These are phyloP conservation scores for Corynespora cassiicola DNA, from an alignment of 2,329 filamentous ascomycete species.

Conservation along the genomic window DNA sequence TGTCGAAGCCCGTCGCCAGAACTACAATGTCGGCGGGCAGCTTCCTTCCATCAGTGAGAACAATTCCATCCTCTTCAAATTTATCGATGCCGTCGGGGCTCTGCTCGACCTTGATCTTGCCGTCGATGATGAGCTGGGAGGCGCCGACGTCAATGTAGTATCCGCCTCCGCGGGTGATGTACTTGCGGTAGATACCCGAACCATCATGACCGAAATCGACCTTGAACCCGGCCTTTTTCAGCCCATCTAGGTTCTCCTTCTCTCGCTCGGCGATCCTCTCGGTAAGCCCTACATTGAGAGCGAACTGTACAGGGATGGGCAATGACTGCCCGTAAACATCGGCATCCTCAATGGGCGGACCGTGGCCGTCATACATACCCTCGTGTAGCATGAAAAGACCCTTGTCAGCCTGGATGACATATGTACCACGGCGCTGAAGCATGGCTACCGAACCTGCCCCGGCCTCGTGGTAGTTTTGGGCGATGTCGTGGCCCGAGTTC, in stretches of 20 bases:
- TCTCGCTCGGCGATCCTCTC: constrained; percentile 46
- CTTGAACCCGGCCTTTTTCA: constrained; percentile 66
- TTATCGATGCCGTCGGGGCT: constrained; percentile 57
- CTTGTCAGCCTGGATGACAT: constrained; percentile 65
- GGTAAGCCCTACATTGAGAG: constrained; percentile 59
- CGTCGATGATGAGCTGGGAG: constrained; percentile 66
- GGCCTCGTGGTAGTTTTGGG: constrained; percentile 70
- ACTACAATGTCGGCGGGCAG: constrained; percentile 69
- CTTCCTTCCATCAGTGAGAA: constrained; percentile 59
- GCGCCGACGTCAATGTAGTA: constrained; percentile 76
- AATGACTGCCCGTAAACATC: constrained; percentile 67
- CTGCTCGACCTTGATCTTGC: constrained; percentile 66
- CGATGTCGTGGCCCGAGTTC: constrained; percentile 74
- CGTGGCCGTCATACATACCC: constrained; percentile 55
- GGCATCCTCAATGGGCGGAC: constrained; percentile 68
- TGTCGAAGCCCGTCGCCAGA: constrained; percentile 63
- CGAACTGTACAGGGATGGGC: constrained; percentile 67
- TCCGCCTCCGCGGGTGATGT: constrained; percentile 70
- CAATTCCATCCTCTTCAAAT: constrained; percentile 54
- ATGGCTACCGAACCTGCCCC: constrained; percentile 72
- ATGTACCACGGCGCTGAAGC: constrained; percentile 71
- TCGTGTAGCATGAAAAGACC: constrained; percentile 58
- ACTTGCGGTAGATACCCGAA: constrained; percentile 66
- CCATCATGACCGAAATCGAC: constrained; percentile 64
- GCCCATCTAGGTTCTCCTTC: constrained; percentile 49